Conservation (phyloP, 371 early-diverging fungal species). For the Rhizopus arrhizus region DNA sequence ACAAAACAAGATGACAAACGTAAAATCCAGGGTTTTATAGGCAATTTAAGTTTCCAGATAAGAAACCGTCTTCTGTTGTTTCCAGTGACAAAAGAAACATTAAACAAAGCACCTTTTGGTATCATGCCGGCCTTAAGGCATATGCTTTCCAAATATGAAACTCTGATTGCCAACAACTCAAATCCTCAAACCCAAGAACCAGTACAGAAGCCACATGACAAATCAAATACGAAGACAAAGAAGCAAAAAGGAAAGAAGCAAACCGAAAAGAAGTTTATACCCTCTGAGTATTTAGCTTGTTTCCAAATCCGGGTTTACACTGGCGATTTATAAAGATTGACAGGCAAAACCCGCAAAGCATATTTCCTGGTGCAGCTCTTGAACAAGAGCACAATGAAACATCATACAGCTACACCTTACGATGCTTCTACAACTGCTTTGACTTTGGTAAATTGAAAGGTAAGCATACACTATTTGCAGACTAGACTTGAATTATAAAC, state of each 20-base stretch:
- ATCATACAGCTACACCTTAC: neutral
- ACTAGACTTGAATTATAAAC: neutral
- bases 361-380: conserved; percentile 1
- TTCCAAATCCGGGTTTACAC: conserved; percentile 4
- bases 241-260: conserved; percentile 2
- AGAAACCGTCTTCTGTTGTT: conserved; percentile 8
- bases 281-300: conserved; percentile 8
- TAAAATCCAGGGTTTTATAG: neutral
- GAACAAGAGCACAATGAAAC: conserved; percentile 4
- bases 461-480: neutral
- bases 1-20: conserved; percentile 3
- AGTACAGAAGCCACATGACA: conserved; percentile 1
- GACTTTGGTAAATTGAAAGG: neutral
- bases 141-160: conserved; percentile 5
- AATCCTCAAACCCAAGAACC: conserved; percentile 7
- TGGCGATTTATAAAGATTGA: conserved; percentile 7
- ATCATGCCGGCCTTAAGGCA: conserved; percentile 6
- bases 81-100: conserved; percentile 13
- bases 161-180: conserved; percentile 7
- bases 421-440: neutral
- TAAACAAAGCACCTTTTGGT: conserved; percentile 5
- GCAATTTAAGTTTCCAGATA: conserved; percentile 5
- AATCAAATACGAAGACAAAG: conserved; percentile 7
- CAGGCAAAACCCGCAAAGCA: neutral
- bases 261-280: conserved; percentile 1